Evolutionary conservation across 805 yeast species (phyloP).

Genomic region (Saturnispora sanitii): DNA sequence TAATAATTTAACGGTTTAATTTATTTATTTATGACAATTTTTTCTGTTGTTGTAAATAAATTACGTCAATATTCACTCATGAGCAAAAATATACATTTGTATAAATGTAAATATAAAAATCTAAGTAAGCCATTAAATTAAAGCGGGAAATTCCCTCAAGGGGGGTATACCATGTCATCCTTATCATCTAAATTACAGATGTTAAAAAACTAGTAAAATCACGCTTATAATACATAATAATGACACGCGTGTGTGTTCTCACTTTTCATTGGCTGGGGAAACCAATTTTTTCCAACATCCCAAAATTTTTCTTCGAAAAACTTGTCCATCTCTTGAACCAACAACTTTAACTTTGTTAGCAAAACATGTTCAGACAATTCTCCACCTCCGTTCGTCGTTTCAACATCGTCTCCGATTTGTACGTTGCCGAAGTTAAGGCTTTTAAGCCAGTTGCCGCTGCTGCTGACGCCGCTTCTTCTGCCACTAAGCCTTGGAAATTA

Average conservation of each 20-base stretch:
- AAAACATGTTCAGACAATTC: constrained; percentile 19
- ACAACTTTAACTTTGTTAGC: background rate
- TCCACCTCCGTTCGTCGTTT: constrained; percentile 22
- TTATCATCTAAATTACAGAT: no score
- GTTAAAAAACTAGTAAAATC: no score
- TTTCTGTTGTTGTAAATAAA: no score
- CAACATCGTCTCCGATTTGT: constrained; percentile 71
- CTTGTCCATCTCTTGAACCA: background rate
- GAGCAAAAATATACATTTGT: no score
- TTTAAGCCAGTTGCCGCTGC: constrained; percentile 80
- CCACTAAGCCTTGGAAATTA: constrained; percentile 72
- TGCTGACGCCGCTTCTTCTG: constrained; percentile 61
- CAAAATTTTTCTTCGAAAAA: background rate
- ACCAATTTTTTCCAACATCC: background rate
- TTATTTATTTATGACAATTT: no score
- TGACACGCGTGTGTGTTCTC: background rate
- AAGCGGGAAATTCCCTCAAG: no score
- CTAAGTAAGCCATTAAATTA: no score
- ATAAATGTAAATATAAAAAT: no score
- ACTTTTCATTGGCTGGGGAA: background rate
- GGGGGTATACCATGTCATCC: no score
- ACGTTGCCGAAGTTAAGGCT: constrained; percentile 75
- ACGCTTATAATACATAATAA: no score
- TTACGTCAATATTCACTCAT: no score
- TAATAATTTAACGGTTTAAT: no score